Base-by-base conservation (phyloP, 2,329 filamentous ascomycete species). In the Tolypocladium paradoxum region DNA sequence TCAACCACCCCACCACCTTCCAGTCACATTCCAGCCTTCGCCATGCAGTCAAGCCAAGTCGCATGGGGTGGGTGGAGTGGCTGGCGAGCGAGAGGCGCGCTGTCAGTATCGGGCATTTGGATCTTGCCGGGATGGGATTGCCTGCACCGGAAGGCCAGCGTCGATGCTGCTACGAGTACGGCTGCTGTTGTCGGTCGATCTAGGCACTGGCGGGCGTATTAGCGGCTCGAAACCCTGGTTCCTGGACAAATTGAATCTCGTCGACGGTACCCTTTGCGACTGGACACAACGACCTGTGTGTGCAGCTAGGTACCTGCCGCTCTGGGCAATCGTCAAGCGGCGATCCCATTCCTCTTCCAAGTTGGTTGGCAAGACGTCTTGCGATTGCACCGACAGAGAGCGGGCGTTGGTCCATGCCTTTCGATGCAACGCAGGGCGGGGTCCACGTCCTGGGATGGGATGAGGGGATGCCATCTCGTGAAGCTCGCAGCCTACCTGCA, bases 401-500 rank as follows among this genome's bases (percentile, higher is more conserved):
- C 31, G 48, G 45, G 38, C 46, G 35, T 55, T 50, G 40, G 47
- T 29, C 55, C 56, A 57, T 55, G 52, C 53, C 45, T 52, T 49
- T 53, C 49, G 18, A 54, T 55, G 51, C 53, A 45, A 58, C 55
- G 53, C 51, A 40, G 18, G 51, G 40, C 56, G 55, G 55, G 56
- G 56, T 55, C 55, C n/a, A 31, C 33, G 48, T 18, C 36, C 52
- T 50, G 53, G 51, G 52, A 50, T 47, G 48, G 35, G 38, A 38
- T 34, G 31, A 37, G 34, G 46, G 52, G 38, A 40, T 48, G 49
- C 53, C 53, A 54, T 54, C 38, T 36, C 40, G 36, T 38, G 54
- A 53, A 54, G 53, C 53, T 31, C 31, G 53, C 31, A 34, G 31
- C 46, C 50, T 36, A 50, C 53, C 48, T 51, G 51, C 51, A 52